Conservation (phyloP, 768 basidiomycete genomes). For the Lanmaoa pseudosensibilis region DNA sequence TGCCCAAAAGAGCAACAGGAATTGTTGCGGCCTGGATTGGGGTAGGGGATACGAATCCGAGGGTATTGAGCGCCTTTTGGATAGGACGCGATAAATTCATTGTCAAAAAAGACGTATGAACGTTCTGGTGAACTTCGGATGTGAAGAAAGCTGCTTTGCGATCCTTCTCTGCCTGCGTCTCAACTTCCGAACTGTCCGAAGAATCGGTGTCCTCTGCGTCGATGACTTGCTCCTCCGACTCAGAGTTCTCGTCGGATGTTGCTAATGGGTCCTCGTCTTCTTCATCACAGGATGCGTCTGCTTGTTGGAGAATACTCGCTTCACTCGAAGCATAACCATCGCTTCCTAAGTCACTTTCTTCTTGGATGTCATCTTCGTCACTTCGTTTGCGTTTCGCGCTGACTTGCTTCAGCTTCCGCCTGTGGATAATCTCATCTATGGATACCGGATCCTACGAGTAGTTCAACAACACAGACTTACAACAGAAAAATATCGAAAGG, state of each 20-base stretch:
- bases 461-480: conserved; percentile 3
- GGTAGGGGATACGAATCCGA: conserved; percentile 83
- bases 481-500: conserved; percentile 10
- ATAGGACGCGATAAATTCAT: conserved; percentile 97
- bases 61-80: conserved; percentile 81
- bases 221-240: conserved; percentile 26
- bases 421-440: conserved; percentile 89
- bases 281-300: conserved; percentile 30
- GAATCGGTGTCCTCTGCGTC: conserved; percentile 44
- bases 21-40: conserved; percentile 95
- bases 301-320: conserved; percentile 18
- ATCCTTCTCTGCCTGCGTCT: conserved; percentile 57
- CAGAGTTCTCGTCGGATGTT: conserved; percentile 33
- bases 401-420: conserved; percentile 47
- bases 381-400: conserved; percentile 64
- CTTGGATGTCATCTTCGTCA: conserved; percentile 36
- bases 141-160: conserved; percentile 91
- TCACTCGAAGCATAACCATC: conserved; percentile 5
- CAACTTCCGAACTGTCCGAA: conserved; percentile 60
- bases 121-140: conserved; percentile 48
- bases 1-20: conserved; percentile 89
- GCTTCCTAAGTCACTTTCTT: conserved; percentile 36
- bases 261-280: conserved; percentile 36
- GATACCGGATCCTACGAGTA: conserved; percentile 67
- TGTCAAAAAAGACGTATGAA: conserved; percentile 79